Percentiles rank a stretch among this genome's conserved stretches.
Evolutionary conservation across 495 filamentous ascomycete genomes (phyloP).

Genomic region (Neurospora sp.): DNA sequence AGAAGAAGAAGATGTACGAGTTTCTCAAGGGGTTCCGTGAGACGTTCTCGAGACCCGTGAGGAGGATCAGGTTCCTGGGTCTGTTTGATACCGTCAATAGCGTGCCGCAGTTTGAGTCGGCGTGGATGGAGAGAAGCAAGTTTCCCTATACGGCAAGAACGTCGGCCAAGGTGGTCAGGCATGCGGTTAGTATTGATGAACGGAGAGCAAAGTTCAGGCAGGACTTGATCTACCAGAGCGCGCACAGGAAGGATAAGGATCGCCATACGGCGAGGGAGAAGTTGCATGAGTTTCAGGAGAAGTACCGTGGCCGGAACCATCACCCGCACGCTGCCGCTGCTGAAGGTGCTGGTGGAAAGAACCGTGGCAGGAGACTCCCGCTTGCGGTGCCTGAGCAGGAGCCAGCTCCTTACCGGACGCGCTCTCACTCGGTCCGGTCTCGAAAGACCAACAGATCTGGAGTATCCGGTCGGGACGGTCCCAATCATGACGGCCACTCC

Average conservation of each 20-base stretch:
- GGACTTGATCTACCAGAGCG: constrained; percentile 58
- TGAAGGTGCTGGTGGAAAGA: neutral
- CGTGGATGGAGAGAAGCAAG: constrained; percentile 75
- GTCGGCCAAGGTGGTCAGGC: constrained; percentile 56
- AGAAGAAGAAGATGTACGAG: constrained; percentile 53
- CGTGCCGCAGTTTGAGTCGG: constrained; percentile 71
- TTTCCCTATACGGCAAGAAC: constrained; percentile 77
- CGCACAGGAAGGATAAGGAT: constrained; percentile 24
- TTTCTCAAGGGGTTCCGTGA: constrained; percentile 80
- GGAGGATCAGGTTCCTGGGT: constrained; percentile 59
- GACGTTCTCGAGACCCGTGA: constrained; percentile 71
- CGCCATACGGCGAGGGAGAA: constrained; percentile 28
- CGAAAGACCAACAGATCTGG: constrained; percentile 1
- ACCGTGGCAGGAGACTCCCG: constrained; percentile 10
- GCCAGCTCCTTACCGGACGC: constrained; percentile 33
- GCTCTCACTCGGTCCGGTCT: constrained; percentile 28
- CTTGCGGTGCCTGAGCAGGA: constrained; percentile 11
- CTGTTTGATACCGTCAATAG: constrained; percentile 75
- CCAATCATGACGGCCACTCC: constrained; percentile 12
- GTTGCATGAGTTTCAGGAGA: constrained; percentile 31
- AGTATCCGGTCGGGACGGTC: constrained; percentile 12
- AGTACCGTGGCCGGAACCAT: constrained; percentile 18
- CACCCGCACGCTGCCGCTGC: neutral
- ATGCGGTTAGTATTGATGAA: constrained; percentile 74
- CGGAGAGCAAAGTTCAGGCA: constrained; percentile 60